Evolutionary conservation across 1,284 basidiomycete species (phyloP), one percentile per base, ranked within the genome.

Genomic region (Microbotryum scabiosae): DNA sequence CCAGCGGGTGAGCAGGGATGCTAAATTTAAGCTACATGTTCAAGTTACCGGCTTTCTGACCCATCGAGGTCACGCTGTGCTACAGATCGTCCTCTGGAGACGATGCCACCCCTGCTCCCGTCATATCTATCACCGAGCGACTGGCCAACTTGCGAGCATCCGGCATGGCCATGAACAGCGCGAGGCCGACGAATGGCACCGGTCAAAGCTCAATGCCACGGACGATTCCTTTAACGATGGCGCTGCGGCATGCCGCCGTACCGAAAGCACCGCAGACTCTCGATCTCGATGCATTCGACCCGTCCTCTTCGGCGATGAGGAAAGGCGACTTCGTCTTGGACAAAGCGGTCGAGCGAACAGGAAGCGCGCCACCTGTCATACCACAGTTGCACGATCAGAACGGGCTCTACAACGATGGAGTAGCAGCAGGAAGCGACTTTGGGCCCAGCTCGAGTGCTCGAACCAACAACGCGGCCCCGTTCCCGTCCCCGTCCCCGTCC

Each of bases 341-440:
- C 43, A 23, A 53, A 4, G 59, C 56, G 0, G 47, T 20, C 3
- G 54, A 57, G 28, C 49, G 66, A 5, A 56, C 61, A 0, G 64
- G 66, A 7, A 66, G 64, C 28, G 64, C 66, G 1, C 66, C 66
- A 2, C 61, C 66, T 1, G 50, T 49, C 2, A 45, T 68, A 23
- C 57, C 64, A 3, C 46, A 48, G 7, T 51, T 57, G 32, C 28
- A 52, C 7, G 62, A 53, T 12, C 58, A 56, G 51, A 46, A 53
- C 3, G 56, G 52, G 2, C 44, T 54, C 14, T 4, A 54, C 28
- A 52, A 67, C 16, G 52, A 57, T 6, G 56, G 47, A 1, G 57
- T 55, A 3, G 61, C 64, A 3, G 63, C 59, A 5, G 64, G 60
- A 6, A 60, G 55, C 25, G 47, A 18, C 1, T 10, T 43, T 5